A percentile compares a stretch with the other conserved stretches of the same genome.
These are phyloP conservation scores for grape (Vitis vinifera) DNA, from an alignment of 164 flowering plant species.

Conservation along the genomic window DNA sequence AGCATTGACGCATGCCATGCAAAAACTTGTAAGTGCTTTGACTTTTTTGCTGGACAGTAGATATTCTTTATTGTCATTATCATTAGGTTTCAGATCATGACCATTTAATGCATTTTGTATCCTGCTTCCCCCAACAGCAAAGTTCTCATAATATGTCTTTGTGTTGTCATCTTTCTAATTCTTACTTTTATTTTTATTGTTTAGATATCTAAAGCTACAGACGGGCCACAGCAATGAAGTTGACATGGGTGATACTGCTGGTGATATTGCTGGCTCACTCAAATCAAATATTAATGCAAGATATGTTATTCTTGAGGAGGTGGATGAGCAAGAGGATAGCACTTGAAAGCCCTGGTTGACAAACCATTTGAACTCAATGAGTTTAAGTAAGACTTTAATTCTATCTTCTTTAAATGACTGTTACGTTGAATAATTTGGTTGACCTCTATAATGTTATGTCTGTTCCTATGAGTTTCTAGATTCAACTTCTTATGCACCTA, in stretches of 20 bases:
- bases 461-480: neutral
- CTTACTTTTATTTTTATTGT: constrained; percentile 1
- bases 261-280: constrained; percentile 13
- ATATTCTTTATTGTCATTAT: too few relatives aligned
- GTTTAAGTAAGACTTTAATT: constrained; percentile 7
- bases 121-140: too few relatives aligned
- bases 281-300: constrained; percentile 43
- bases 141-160: neutral
- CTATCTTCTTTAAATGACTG: neutral
- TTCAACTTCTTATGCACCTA: neutral
- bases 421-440: neutral
- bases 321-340: constrained; percentile 63
- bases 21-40: too few relatives aligned
- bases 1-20: too few relatives aligned
- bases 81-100: too few relatives aligned
- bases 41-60: too few relatives aligned
- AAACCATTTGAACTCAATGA: neutral
- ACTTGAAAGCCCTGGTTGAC: constrained; percentile 19
- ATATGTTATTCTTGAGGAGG: constrained; percentile 88
- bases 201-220: constrained; percentile 75
- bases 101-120: too few relatives aligned
- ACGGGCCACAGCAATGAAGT: constrained; percentile 36
- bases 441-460: too few relatives aligned
- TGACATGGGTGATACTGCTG: constrained; percentile 8
- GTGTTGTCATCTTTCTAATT: neutral